These are phyloP conservation scores for Fereydounia khargensis DNA, from an alignment of 1,284 basidiomycete genomes.

Conservation along the genomic window DNA sequence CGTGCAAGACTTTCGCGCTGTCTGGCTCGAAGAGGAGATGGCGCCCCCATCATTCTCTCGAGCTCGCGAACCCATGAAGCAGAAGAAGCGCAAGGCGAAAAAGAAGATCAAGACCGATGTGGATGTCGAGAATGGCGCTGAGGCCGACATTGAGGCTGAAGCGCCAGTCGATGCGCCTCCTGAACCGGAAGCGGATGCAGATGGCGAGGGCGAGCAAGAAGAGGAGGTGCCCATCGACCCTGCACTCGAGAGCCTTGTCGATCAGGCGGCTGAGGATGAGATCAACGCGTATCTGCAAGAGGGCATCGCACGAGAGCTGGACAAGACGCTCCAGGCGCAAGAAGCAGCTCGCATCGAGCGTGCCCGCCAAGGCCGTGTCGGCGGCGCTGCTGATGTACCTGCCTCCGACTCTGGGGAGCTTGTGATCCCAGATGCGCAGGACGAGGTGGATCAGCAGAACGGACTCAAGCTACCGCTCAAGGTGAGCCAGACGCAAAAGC, in stretches of 20 bases:
- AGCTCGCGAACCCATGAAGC: conserved; percentile 72
- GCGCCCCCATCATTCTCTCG: conserved; percentile 74
- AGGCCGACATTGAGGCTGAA: conserved; percentile 7
- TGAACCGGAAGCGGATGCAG: conserved; percentile 52
- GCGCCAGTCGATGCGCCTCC: no score
- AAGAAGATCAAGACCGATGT: conserved; percentile 49
- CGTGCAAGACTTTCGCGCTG: conserved; percentile 83
- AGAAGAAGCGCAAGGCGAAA: conserved; percentile 58
- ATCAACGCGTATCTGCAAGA: conserved; percentile 44
- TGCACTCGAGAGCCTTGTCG: conserved; percentile 40
- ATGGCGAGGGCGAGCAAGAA: conserved; percentile 62
- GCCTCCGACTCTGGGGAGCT: no score
- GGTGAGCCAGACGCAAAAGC: conserved; percentile 23
- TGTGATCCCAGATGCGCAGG: conserved; percentile 20
- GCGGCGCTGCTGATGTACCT: background rate
- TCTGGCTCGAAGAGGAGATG: conserved; percentile 86
- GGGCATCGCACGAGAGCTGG: conserved; percentile 35
- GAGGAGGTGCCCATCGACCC: conserved; percentile 17
- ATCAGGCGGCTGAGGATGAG: conserved; percentile 46
- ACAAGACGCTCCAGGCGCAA: conserved; percentile 32
- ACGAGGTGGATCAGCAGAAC: no score
- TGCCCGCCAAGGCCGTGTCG: conserved; percentile 24
- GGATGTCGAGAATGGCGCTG: conserved; percentile 47
- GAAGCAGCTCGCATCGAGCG: conserved; percentile 37
- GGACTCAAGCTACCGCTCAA: conserved; percentile 15